Conservation (phyloP, 1,139 yeast genomes). For the Lodderomyces parapsilosis region DNA sequence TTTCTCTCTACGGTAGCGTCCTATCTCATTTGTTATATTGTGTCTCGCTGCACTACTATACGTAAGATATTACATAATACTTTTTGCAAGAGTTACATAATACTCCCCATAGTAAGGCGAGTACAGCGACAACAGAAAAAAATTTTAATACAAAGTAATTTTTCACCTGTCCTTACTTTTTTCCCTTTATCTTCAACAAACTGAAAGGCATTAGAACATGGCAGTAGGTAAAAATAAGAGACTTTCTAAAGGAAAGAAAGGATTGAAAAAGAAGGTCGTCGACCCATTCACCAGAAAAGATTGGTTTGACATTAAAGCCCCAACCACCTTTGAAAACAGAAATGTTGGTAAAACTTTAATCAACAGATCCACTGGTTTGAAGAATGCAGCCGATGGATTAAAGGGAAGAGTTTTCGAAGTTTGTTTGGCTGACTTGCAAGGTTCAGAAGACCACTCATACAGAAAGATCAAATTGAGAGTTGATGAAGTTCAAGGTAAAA, state of each 20-base stretch:
- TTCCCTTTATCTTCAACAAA: slow-evolving; percentile 8
- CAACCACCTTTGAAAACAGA: slow-evolving; percentile 52
- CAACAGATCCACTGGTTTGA: slow-evolving; percentile 52
- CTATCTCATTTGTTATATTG: neutral
- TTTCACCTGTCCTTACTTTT: slow-evolving; percentile 7
- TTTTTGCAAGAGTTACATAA: neutral
- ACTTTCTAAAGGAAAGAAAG: slow-evolving; percentile 54
- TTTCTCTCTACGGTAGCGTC: too few species aligned
- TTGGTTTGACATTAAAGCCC: slow-evolving; percentile 54
- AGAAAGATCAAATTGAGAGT: slow-evolving; percentile 54
- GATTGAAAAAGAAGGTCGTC: slow-evolving; percentile 52
- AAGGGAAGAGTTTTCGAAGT: slow-evolving; percentile 54
- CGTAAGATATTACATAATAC: neutral
- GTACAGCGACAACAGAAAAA: neutral
- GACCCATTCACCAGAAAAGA: slow-evolving; percentile 55
- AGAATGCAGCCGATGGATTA: slow-evolving; percentile 53
- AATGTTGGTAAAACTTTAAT: slow-evolving; percentile 52
- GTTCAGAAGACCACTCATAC: slow-evolving; percentile 53
- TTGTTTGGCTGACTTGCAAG: slow-evolving; percentile 51
- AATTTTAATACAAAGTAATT: slow-evolving; percentile 8
- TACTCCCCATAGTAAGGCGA: too few species aligned
- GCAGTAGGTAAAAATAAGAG: slow-evolving; percentile 57
- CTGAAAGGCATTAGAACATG: slow-evolving; percentile 23
- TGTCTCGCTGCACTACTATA: neutral
- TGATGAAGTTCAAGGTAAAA: slow-evolving; percentile 54